phyloP scores from a whole-genome alignment of 345 rosid species.

The Eucalyptus virginea region DNA sequence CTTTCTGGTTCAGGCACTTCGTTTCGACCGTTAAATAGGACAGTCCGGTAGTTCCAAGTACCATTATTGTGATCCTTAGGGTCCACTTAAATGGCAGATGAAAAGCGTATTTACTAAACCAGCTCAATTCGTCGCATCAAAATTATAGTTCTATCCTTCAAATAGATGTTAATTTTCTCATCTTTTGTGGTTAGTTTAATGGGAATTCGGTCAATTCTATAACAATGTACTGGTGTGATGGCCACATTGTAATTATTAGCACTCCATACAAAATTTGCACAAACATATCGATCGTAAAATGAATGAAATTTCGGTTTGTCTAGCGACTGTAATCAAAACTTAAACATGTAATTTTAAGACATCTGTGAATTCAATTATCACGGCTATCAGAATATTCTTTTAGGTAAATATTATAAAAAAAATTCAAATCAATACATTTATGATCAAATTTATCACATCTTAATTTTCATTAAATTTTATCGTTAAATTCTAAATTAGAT shows the following conservation, averaged over 20 bases:
- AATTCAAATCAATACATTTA: rapidly evolving
- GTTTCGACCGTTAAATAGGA: background rate
- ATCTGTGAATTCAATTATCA: background rate
- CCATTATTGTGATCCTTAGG: background rate
- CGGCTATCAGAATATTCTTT: background rate
- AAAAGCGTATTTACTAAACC: background rate
- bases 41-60: background rate
- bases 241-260: background rate
- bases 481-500: rapidly evolving
- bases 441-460: rapidly evolving
- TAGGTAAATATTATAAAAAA: background rate
- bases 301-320: background rate
- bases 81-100: background rate
- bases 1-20: background rate
- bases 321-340: background rate
- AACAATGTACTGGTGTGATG: background rate
- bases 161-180: background rate
- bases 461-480: too few species aligned
- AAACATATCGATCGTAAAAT: background rate
- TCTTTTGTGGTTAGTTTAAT: background rate
- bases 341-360: background rate
- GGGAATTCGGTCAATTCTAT: background rate
- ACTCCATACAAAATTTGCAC: background rate
- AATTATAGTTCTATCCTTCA: background rate
- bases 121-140: background rate